Percentiles rank a stretch among this genome's conserved stretches.
These are phyloP conservation scores for Tothia fuscella DNA, from an alignment of 2,329 filamentous ascomycete genomes.

Conservation along the genomic window DNA sequence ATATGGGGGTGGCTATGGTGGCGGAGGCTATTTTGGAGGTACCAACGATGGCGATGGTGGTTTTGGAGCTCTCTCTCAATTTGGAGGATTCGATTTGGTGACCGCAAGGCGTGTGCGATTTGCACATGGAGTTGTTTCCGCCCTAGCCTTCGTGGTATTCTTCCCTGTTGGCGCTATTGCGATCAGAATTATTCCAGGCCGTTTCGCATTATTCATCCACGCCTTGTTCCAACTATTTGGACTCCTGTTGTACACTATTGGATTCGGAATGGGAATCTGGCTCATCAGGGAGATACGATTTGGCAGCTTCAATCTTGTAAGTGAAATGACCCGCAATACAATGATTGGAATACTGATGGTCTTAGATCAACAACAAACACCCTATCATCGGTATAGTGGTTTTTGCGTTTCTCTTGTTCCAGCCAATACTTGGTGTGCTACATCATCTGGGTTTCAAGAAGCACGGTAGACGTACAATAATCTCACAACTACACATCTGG, in stretches of 20 bases:
- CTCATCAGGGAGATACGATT: constrained; percentile 20
- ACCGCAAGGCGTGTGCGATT: not conserved
- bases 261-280: constrained; percentile 39
- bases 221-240: constrained; percentile 37
- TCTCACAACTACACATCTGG: constrained; percentile 42
- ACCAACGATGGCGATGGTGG: constrained; percentile 1
- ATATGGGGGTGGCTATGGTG: not conserved
- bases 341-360: constrained; percentile 6
- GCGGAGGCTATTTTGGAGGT: not conserved
- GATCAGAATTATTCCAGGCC: constrained; percentile 30
- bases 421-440: constrained; percentile 38
- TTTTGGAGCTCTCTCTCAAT: not conserved
- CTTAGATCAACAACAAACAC: constrained; percentile 31
- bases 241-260: constrained; percentile 35
- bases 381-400: constrained; percentile 43
- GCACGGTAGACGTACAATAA: constrained; percentile 30
- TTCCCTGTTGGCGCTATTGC: constrained; percentile 33
- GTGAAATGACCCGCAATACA: not conserved
- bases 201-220: constrained; percentile 33
- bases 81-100: not conserved
- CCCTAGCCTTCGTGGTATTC: constrained; percentile 32
- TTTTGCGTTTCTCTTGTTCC: constrained; percentile 40
- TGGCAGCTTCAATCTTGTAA: not conserved
- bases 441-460: constrained; percentile 41
- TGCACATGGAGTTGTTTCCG: constrained; percentile 32